phyloP scores from a whole-genome alignment of 148 eudicot species.

The Rhododendron ovatum region DNA sequence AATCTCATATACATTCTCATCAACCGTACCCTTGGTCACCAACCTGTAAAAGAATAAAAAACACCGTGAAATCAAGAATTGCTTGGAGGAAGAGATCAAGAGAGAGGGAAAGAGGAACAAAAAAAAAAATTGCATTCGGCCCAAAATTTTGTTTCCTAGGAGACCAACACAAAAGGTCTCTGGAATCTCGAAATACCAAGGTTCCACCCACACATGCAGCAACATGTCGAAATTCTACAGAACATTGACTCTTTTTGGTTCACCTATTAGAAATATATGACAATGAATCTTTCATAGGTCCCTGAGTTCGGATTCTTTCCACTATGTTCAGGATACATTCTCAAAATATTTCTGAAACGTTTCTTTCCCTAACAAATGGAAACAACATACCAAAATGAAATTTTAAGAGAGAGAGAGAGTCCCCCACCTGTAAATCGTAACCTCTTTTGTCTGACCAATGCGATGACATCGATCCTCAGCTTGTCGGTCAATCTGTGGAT shows the following conservation, averaged over 20 bases:
- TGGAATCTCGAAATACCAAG: not conserved
- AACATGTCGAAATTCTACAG: not conserved
- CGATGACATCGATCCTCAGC: constrained; percentile 99
- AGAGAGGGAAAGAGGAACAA: not conserved
- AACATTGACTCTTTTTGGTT: not conserved
- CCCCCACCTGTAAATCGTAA: constrained; percentile 69
- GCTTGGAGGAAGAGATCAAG: not conserved
- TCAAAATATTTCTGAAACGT: not conserved
- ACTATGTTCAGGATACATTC: not conserved
- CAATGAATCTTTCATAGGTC: not conserved
- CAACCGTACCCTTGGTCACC: constrained; percentile 82
- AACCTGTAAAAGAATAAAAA: constrained; percentile 39
- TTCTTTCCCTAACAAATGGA: not conserved
- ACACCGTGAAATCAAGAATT: not conserved
- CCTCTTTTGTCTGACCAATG: constrained; percentile 91
- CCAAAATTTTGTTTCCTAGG: not conserved
- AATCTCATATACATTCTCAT: constrained; percentile 77
- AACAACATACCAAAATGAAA: not conserved
- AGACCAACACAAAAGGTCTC: not conserved
- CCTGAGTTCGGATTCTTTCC: not conserved
- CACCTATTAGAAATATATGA: not conserved
- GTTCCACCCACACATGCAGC: not conserved
- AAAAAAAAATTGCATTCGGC: not conserved
- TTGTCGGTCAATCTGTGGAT: constrained; percentile 96
- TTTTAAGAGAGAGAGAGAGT: not conserved